Conservation (phyloP, 768 basidiomycete species). For the Suillus fuscotomentosus region DNA sequence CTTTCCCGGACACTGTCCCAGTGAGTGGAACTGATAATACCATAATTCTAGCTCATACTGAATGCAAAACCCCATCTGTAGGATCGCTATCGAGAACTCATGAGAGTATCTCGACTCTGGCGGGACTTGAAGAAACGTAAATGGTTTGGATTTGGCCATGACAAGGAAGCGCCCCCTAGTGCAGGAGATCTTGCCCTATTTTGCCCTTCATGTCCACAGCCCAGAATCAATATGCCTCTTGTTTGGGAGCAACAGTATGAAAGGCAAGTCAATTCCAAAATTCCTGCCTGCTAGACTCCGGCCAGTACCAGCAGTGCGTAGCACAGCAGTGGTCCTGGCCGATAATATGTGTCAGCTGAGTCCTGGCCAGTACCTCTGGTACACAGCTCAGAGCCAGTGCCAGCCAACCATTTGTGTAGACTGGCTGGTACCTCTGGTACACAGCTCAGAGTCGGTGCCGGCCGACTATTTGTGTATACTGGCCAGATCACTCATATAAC, state of each 20-base stretch:
- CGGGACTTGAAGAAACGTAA: conserved; percentile 5
- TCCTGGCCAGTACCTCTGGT: too few species aligned
- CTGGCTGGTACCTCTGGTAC: too few species aligned
- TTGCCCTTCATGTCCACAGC: conserved; percentile 29
- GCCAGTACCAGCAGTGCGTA: too few species aligned
- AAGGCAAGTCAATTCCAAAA: background rate
- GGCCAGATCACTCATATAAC: too few species aligned
- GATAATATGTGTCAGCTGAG: too few species aligned
- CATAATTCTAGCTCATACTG: too few species aligned
- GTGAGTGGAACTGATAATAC: background rate
- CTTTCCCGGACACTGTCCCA: background rate
- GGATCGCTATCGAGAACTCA: conserved; percentile 15
- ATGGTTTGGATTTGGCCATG: conserved; percentile 12
- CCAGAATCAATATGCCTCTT: conserved; percentile 17
- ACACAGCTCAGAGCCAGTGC: too few species aligned
- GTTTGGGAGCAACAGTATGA: conserved; percentile 17
- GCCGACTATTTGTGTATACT: too few species aligned
- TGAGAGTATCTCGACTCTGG: conserved; percentile 6
- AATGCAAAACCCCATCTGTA: background rate
- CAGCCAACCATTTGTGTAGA: too few species aligned
- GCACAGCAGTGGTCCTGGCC: too few species aligned
- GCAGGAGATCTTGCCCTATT: conserved; percentile 17
- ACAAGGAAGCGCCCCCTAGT: background rate
- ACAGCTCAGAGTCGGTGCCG: too few species aligned
- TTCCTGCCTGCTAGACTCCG: too few species aligned